Evolutionary conservation across 2,329 filamentous ascomycete species (phyloP).

Genomic region (Aspergillus sp.): DNA sequence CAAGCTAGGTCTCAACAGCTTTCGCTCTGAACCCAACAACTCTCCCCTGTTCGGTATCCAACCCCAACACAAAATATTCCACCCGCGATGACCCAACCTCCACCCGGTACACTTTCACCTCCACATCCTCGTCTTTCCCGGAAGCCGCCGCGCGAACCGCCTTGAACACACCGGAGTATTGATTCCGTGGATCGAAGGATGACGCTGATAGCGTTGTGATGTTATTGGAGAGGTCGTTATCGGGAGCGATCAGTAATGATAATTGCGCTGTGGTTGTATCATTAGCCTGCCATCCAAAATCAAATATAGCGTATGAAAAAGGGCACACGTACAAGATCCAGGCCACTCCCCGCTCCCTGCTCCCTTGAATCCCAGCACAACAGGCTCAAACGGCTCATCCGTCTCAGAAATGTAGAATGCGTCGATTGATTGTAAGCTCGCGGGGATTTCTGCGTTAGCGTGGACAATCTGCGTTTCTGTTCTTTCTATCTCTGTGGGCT

Average conservation of each 20-base stretch:
- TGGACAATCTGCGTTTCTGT: constrained; percentile 37
- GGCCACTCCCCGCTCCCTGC: constrained; percentile 29
- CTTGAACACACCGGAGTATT: constrained; percentile 49
- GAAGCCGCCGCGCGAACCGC: constrained; percentile 50
- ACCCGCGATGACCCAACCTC: constrained; percentile 55
- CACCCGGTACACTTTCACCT: constrained; percentile 70
- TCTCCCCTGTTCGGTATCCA: constrained; percentile 52
- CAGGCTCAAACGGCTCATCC: constrained; percentile 77
- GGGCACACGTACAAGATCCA: constrained; percentile 22
- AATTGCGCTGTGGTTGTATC: constrained; percentile 56
- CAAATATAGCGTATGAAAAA: neutral
- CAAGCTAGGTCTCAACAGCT: constrained; percentile 61
- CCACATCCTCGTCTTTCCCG: constrained; percentile 34
- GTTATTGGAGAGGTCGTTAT: constrained; percentile 19
- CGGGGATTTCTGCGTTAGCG: constrained; percentile 53
- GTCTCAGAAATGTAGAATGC: constrained; percentile 72
- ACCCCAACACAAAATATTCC: constrained; percentile 73
- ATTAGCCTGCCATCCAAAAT: neutral
- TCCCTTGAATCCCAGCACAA: constrained; percentile 55
- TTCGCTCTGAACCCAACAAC: constrained; percentile 73
- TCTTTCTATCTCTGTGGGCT: constrained; percentile 10
- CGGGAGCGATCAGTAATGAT: constrained; percentile 52
- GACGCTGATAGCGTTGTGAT: constrained; percentile 60
- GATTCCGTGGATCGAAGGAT: constrained; percentile 65
- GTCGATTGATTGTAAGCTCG: constrained; percentile 49